Conservation (phyloP, 169 alveolate genomes). For the Miamiensis avidus region DNA sequence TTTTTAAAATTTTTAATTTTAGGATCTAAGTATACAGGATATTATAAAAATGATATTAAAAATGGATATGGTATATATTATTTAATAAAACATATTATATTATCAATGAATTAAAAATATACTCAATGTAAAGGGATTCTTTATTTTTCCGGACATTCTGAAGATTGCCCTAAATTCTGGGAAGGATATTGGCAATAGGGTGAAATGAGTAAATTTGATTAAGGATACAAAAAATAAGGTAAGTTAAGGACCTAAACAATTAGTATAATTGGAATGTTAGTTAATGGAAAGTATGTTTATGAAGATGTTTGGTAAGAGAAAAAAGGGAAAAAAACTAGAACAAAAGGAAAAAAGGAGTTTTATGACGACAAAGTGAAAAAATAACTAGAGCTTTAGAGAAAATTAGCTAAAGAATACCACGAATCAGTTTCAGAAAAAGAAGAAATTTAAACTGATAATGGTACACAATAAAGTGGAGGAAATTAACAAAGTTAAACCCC, state of each 20-base stretch:
- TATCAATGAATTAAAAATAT: too few species aligned
- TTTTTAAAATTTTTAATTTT: too few species aligned
- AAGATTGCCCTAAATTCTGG: neutral
- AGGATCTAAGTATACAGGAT: slow-evolving; percentile 48
- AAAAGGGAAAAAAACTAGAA: neutral
- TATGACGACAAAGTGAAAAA: too few species aligned
- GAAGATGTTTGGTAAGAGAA: neutral
- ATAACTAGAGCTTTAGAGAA: too few species aligned
- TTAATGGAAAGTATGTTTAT: neutral
- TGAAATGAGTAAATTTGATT: slow-evolving; percentile 16
- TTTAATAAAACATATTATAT: too few species aligned
- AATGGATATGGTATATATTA: slow-evolving; percentile 68
- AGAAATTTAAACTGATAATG: too few species aligned
- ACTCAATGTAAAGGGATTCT: too few species aligned
- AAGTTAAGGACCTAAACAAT: neutral
- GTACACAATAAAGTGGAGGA: too few species aligned
- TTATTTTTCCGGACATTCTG: neutral
- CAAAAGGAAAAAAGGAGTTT: neutral
- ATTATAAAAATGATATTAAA: slow-evolving; percentile 48
- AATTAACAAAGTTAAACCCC: too few species aligned
- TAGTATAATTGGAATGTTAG: neutral
- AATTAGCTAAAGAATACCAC: too few species aligned
- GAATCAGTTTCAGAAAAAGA: too few species aligned
- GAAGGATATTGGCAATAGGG: slow-evolving; percentile 73
- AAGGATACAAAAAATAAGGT: neutral